phyloP scores from a whole-genome alignment of 1,284 basidiomycete species.

The Cutaneotrichosporon dermatis region DNA sequence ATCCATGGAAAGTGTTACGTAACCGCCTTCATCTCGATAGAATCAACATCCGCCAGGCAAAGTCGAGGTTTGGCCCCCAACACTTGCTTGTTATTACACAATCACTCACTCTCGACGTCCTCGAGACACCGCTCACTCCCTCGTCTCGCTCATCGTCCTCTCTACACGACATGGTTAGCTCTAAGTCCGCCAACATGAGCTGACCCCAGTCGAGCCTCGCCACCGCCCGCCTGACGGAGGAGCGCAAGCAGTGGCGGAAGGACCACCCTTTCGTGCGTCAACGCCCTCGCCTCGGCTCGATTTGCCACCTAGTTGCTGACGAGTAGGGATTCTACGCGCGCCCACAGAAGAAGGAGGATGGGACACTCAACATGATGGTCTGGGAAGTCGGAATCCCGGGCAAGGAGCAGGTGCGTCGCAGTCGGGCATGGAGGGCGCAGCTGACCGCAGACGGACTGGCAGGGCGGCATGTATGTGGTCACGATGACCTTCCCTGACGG shows the following conservation, averaged over 20 bases:
- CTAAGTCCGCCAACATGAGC: background rate
- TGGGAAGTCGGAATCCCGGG: constrained; percentile 98
- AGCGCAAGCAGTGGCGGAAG: constrained; percentile 98
- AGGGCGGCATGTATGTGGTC: constrained; percentile 89
- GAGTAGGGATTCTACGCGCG: constrained; percentile 91
- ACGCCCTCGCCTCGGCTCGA: no score
- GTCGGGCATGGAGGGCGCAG: background rate
- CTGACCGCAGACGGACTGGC: constrained; percentile 81
- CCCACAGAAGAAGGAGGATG: constrained; percentile 81
- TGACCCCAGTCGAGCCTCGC: constrained; percentile 32
- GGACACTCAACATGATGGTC: constrained; percentile 90
- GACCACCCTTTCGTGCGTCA: constrained; percentile 94
- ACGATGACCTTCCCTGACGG: constrained; percentile 93
- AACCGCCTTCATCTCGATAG: no score
- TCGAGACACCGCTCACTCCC: background rate
- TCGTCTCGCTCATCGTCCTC: background rate
- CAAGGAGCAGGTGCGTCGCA: constrained; percentile 64
- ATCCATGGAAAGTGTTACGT: no score
- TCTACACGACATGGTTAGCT: background rate
- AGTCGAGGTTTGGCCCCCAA: no score
- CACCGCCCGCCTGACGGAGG: constrained; percentile 60
- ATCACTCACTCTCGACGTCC: no score
- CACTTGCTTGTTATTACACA: no score
- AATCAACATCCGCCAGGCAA: no score
- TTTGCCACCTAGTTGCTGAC: background rate